Conservation (phyloP, 306 rosid genomes). For the Vigna hirtella region DNA sequence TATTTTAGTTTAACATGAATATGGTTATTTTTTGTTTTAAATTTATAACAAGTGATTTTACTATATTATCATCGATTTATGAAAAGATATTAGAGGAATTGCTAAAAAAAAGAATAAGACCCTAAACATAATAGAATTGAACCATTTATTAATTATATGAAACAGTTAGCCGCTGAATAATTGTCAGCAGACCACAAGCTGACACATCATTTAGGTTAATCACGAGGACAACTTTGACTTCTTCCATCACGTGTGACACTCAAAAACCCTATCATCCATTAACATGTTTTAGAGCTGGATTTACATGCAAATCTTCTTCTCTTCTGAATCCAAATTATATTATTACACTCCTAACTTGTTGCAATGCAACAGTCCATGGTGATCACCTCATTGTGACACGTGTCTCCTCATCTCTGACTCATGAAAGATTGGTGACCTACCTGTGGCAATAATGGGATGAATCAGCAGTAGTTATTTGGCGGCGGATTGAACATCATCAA, state of each 20-base stretch:
- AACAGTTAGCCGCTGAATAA: not conserved
- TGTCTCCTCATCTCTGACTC: slow-evolving; percentile 40
- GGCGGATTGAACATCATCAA: slow-evolving; percentile 26
- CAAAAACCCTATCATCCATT: slow-evolving; percentile 50
- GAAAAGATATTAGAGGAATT: no score
- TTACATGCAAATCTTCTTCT: not conserved
- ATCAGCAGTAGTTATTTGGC: slow-evolving; percentile 36
- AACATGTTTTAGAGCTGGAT: not conserved
- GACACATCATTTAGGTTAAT: slow-evolving; percentile 60
- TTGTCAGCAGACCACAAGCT: slow-evolving; percentile 30
- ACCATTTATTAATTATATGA: no score
- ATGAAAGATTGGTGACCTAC: slow-evolving; percentile 50
- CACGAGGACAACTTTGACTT: slow-evolving; percentile 43
- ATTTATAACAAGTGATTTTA: no score
- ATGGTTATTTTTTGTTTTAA: no score
- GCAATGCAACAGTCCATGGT: slow-evolving; percentile 36
- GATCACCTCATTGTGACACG: slow-evolving; percentile 39
- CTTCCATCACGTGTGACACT: slow-evolving; percentile 54
- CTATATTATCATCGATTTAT: no score
- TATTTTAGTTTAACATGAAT: no score
- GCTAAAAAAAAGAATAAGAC: no score
- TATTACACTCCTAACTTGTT: not conserved
- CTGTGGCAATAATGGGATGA: slow-evolving; percentile 34
- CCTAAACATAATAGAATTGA: no score
- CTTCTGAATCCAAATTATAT: not conserved